These are phyloP conservation scores for Xylaria digitata DNA, from an alignment of 2,329 filamentous ascomycete species.

Conservation along the genomic window DNA sequence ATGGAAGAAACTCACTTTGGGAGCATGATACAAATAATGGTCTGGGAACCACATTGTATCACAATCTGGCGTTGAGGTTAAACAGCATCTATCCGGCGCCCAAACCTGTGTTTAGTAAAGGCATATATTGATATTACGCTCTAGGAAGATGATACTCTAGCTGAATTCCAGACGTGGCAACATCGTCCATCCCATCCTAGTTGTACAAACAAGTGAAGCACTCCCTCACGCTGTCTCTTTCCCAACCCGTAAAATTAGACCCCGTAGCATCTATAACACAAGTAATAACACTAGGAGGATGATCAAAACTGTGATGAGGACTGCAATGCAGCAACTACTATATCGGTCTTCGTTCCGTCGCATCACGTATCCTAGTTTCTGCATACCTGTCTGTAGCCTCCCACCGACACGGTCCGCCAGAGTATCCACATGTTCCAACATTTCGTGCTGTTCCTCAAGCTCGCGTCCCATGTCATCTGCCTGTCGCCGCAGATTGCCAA, in stretches of 20 bases:
- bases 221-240: conserved; percentile 23
- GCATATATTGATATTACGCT: conserved; percentile 25
- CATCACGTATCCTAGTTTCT: conserved; percentile 86
- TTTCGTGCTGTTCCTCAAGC: conserved; percentile 91
- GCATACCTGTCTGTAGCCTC: conserved; percentile 85
- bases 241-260: conserved; percentile 16
- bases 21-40: conserved; percentile 36
- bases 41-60: conserved; percentile 26
- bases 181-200: conserved; percentile 8
- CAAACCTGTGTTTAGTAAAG: conserved; percentile 28
- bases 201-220: conserved; percentile 23
- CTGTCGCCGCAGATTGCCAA: conserved; percentile 89
- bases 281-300: conserved; percentile 84
- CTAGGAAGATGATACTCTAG: conserved; percentile 14
- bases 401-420: conserved; percentile 89
- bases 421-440: conserved; percentile 86
- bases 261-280: conserved; percentile 59
- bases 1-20: conserved; percentile 11
- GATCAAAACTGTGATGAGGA: conserved; percentile 89
- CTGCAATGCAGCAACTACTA: conserved; percentile 90
- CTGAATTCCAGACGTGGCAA: neutral
- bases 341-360: conserved; percentile 86
- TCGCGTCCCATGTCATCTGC: conserved; percentile 96
- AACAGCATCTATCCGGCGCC: conserved; percentile 42
- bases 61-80: conserved; percentile 38